Conservation (phyloP, 2,329 filamentous ascomycete species). For the Dactylellina sp. region DNA sequence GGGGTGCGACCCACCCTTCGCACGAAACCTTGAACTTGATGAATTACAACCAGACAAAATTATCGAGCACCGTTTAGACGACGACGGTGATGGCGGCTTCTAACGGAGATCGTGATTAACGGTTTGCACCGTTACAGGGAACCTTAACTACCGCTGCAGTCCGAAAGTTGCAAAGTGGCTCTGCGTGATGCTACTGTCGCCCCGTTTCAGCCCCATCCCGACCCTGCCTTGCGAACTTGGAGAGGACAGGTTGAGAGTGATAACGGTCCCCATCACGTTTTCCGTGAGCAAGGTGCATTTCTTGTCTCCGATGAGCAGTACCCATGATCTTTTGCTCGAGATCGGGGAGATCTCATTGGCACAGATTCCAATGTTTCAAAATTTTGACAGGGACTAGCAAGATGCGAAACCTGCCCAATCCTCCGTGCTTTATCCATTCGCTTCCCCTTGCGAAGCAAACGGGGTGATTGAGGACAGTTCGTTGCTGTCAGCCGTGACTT, state of each 20-base stretch:
- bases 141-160: conserved; percentile 30
- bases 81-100: conserved; percentile 27
- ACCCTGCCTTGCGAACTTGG: conserved; percentile 32
- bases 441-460: conserved; percentile 37
- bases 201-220: conserved; percentile 49
- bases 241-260: conserved; percentile 28
- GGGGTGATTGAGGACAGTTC: conserved; percentile 1
- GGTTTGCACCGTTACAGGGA: conserved; percentile 51
- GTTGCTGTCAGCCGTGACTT: neutral
- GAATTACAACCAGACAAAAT: conserved; percentile 9
- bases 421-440: conserved; percentile 19
- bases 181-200: conserved; percentile 34
- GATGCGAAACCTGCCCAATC: conserved; percentile 29
- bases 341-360: conserved; percentile 52
- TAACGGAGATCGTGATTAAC: conserved; percentile 42
- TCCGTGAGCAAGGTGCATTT: conserved; percentile 39
- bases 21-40: conserved; percentile 9
- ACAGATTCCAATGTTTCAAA: conserved; percentile 12
- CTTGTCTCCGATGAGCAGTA: conserved; percentile 30
- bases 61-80: conserved; percentile 44
- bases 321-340: conserved; percentile 26
- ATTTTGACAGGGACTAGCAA: conserved; percentile 13
- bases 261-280: conserved; percentile 51
- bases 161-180: conserved; percentile 3
- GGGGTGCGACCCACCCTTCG: conserved; percentile 10